phyloP scores from a whole-genome alignment of 331 rosid species.

The Phaseolus coccineus region DNA sequence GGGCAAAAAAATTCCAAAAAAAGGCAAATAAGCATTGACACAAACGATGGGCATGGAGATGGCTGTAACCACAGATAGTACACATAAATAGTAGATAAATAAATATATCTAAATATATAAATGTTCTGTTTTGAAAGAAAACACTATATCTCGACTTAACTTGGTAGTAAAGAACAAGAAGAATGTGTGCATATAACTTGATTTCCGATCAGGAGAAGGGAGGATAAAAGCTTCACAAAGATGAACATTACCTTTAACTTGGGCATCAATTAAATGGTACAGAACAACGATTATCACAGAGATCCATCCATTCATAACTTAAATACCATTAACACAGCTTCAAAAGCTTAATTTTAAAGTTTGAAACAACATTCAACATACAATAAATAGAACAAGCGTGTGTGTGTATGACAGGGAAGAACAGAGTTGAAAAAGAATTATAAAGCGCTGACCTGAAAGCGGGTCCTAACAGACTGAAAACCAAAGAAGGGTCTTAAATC shows the following conservation, averaged over 20 bases:
- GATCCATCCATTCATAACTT: not conserved
- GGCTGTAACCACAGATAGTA: not conserved
- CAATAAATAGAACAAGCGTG: not conserved
- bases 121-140: not conserved
- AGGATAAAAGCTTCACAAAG: not conserved
- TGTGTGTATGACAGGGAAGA: not conserved
- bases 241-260: not conserved
- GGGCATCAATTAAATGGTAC: not conserved
- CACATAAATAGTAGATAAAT: not conserved
- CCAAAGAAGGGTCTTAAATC: conserved; percentile 60
- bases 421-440: not conserved
- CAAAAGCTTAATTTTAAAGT: conserved; percentile 11
- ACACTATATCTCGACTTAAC: not conserved
- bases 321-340: not conserved
- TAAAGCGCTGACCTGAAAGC: conserved; percentile 58
- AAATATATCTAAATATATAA: not conserved
- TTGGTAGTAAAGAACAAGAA: not conserved
- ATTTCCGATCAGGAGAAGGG: conserved; percentile 4
- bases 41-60: not conserved
- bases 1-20: not conserved
- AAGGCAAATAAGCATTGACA: not conserved
- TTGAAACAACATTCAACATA: not conserved
- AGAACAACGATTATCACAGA: conserved; percentile 1
- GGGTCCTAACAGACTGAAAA: conserved; percentile 47
- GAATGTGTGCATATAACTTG: conserved; percentile 13